Evolutionary conservation across 345 rosid genomes (phyloP).

Genomic region (Dimocarpus longan): DNA sequence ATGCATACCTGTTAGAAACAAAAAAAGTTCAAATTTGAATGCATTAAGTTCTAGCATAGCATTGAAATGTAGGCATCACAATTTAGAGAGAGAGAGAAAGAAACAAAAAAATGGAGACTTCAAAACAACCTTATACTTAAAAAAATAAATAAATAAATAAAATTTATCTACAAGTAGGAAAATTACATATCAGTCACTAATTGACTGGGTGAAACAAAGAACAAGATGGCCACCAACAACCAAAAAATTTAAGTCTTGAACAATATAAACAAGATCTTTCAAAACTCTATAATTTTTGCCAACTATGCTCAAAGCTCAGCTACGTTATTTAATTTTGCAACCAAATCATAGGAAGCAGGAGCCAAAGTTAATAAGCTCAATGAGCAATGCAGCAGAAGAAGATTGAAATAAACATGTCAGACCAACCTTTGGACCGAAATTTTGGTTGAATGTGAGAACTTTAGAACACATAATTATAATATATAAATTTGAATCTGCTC

Average conservation of each 20-base stretch:
- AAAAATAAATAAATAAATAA: neutral
- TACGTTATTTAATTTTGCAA: neutral
- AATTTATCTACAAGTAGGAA: neutral
- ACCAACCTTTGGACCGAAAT: neutral
- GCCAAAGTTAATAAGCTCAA: neutral
- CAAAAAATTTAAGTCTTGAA: neutral
- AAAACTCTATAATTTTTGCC: neutral
- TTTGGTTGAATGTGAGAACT: neutral
- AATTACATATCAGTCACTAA: neutral
- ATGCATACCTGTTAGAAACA: conserved; percentile 67
- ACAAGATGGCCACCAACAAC: neutral
- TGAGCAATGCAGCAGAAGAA: neutral
- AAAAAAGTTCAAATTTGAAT: neutral
- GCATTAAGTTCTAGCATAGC: neutral
- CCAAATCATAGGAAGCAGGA: neutral
- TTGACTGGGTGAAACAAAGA: neutral
- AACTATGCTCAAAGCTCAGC: neutral
- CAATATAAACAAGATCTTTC: neutral
- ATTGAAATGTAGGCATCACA: neutral
- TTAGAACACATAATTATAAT: neutral
- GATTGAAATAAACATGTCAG: neutral
- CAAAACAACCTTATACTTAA: neutral
- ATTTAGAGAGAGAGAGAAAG: no score
- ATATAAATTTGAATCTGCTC: neutral
- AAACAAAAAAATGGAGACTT: neutral